Conservation (phyloP, 2,329 filamentous ascomycete species). For the Colletotrichum caudatum region DNA sequence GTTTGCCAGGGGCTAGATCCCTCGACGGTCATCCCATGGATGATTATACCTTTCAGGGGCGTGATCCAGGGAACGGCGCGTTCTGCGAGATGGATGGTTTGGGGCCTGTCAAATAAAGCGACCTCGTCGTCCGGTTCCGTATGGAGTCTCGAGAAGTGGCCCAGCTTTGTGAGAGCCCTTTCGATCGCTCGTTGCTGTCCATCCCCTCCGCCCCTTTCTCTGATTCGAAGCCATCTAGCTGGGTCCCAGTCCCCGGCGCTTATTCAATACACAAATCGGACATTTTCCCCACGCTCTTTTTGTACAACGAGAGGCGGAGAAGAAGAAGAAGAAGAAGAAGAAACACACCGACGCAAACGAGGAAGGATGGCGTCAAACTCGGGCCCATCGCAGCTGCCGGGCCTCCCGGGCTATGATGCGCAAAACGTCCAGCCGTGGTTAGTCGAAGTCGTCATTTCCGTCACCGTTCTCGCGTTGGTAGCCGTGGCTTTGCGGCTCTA, state of each 20-base stretch:
- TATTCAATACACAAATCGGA: background rate
- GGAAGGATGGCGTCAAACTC: conserved; percentile 32
- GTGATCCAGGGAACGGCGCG: conserved; percentile 5
- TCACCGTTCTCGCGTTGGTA: conserved; percentile 56
- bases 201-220: background rate
- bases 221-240: conserved; percentile 19
- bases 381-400: conserved; percentile 41
- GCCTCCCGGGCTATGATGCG: conserved; percentile 50
- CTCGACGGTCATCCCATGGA: background rate
- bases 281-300: background rate
- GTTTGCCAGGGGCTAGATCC: background rate
- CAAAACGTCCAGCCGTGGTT: conserved; percentile 58
- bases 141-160: background rate
- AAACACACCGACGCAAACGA: background rate
- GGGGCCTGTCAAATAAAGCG: conserved; percentile 28
- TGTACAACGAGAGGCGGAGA: background rate
- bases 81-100: background rate
- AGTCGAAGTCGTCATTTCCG: conserved; percentile 53
- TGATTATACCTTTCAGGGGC: background rate
- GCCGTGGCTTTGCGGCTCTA: conserved; percentile 56
- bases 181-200: background rate
- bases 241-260: conserved; percentile 12
- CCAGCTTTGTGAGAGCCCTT: background rate
- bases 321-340: background rate
- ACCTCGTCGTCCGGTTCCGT: background rate